Base-by-base conservation (phyloP, 257 asterid genomes). In the Plantago elongata region DNA sequence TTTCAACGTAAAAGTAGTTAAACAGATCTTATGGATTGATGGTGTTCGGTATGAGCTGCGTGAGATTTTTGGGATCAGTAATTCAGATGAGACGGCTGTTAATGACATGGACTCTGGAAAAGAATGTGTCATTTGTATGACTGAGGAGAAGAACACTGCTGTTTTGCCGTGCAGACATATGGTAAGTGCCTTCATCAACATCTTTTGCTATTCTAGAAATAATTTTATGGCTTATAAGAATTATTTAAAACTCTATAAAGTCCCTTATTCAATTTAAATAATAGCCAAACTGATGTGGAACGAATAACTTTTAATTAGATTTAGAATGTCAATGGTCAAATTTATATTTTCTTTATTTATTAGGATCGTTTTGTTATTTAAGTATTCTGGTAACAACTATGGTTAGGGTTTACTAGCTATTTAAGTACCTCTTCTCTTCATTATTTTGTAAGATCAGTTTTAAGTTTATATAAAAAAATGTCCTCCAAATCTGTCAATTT, bases 151-250 rank as follows among this genome's bases (percentile, higher is more conserved):
- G 80, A 85, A 88, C 70, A 88, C 93, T 0, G 94, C 96, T 54
- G 94, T 86, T 74, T 77, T 92, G 75, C 97, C 98, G 2, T 92
- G 98, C 67, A 76, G 98, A 68, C 98, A 92, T 84, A 84, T 92
- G 98, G 98, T 92, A 80, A 84, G 69, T 64, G 49, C 63, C 67
- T 34, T 11, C 30, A 63, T 70, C 45, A 60, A 14, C 30, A 17
- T 54, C n/a, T 57, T 42, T 52, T 5, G 51, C 54, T 56, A 47
- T 63, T 49, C 17, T 16, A 49, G 13, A 18, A 16, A 51, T 18
- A 13, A 29, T 17, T 15, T 7, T 51, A 54, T n/a, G 66, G 18
- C 2, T 29, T 54, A 7, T 14, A 52, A 44, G 43, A 66, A 13
- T 40, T 40, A 7, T 55, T 42, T 43, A 45, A 9, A 13, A 42